Evolutionary conservation across 2,329 filamentous ascomycete species (phyloP), one percentile per base, ranked within the genome.

Genomic region (Colletotrichum plurivorum): DNA sequence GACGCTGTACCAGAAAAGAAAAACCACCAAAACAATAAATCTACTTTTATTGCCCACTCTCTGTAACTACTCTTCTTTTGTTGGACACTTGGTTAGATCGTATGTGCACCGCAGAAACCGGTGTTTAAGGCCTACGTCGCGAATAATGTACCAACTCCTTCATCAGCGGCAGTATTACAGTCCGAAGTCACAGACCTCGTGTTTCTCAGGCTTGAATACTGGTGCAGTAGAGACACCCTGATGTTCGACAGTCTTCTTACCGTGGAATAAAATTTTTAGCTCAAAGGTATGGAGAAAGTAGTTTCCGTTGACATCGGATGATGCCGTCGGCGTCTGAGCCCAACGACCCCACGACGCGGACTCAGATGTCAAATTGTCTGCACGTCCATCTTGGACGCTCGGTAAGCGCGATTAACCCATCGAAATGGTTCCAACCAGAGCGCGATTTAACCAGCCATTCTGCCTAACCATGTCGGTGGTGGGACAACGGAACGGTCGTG

Each of bases 161-260:
- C 15, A 27, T 53, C 25, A 53, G 49, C 49, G 49, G 49, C 25
- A 53, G 49, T 53, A 53, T 53, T 53, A 27, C 49, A 53, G 49
- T 53, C 49, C 25, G 49, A 53, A 53, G 49, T 53, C 49, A 53
- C 27, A 31, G 49, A 53, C 49, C 25, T 53, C n/a, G 22, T 53
- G 49, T 53, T 53, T 53, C 49, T 53, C 49, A 53, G 25, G 49
- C 49, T 53, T 53, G 49, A 53, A 53, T 53, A 53, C 25, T 53
- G 20, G 49, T 53, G 49, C 49, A 31, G 49, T 31, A 27, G 25
- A 53, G 49, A 53, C 49, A 53, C 49, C 49, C 49, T 53, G 49
- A 53, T 31, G 49, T 31, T 53, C 25, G 49, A 53, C 20, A 27
- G 22, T 53, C 49, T 31, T 27, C 22, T 53, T 53, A 27, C 49